These are phyloP conservation scores for Zygotorulaspora florentina DNA, from an alignment of 805 yeast genomes.

Conservation along the genomic window DNA sequence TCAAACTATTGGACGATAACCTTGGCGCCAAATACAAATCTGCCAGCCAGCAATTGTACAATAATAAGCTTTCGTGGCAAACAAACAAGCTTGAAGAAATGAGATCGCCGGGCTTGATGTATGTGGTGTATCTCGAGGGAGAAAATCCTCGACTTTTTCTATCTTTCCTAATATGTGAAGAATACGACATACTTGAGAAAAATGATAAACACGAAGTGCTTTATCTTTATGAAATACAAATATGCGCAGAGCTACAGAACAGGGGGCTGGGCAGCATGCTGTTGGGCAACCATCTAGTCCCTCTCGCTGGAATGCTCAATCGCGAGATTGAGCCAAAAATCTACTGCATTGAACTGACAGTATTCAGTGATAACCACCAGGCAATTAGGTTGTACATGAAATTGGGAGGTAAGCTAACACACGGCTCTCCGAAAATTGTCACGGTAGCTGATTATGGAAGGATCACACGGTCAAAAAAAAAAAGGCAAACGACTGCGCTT, in stretches of 20 bases:
- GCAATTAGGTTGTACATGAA: slow-evolving; percentile 25
- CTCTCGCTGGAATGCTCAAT: neutral
- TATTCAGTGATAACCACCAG: slow-evolving; percentile 24
- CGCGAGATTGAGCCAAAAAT: slow-evolving; percentile 1
- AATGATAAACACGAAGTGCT: slow-evolving; percentile 16
- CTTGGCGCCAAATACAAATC: slow-evolving; percentile 24
- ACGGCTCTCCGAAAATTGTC: slow-evolving; percentile 23
- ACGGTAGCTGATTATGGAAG: neutral
- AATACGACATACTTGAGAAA: slow-evolving; percentile 13
- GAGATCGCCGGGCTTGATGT: slow-evolving; percentile 25
- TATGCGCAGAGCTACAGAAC: slow-evolving; percentile 15
- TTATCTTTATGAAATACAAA: slow-evolving; percentile 33
- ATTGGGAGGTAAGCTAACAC: slow-evolving; percentile 21
- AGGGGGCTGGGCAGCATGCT: slow-evolving; percentile 23
- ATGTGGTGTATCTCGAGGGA: slow-evolving; percentile 23
- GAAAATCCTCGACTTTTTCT: slow-evolving; percentile 14
- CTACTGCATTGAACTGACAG: slow-evolving; percentile 28
- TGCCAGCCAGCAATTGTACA: slow-evolving; percentile 19
- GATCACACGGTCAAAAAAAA: neutral
- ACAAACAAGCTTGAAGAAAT: slow-evolving; percentile 28
- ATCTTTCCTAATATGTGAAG: slow-evolving; percentile 30
- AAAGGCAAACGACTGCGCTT: neutral
- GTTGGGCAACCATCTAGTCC: slow-evolving; percentile 7
- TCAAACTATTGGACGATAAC: slow-evolving; percentile 22
- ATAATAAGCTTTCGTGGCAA: slow-evolving; percentile 24